A percentile compares a stretch with the other conserved stretches of the same genome.
phyloP scores from a whole-genome alignment of 1,284 basidiomycete genomes.

The Microbotryomycetes sp. region DNA sequence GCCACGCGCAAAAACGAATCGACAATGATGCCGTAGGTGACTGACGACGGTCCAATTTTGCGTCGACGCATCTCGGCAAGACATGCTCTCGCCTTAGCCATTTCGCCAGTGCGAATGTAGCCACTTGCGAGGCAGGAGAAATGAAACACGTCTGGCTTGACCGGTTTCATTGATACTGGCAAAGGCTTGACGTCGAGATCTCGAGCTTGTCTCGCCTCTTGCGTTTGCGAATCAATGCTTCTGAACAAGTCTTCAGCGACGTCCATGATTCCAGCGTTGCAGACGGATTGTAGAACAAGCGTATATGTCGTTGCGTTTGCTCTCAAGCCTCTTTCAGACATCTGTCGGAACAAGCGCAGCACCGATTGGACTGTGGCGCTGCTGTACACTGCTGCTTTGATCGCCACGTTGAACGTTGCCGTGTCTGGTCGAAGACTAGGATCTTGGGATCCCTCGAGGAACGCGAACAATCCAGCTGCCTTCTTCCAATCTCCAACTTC shows the following conservation, averaged over 20 bases:
- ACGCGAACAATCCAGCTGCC: slow-evolving; percentile 66
- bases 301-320: slow-evolving; percentile 67
- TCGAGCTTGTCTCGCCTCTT: not conserved
- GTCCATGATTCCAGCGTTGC: slow-evolving; percentile 63
- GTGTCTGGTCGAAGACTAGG: slow-evolving; percentile 36
- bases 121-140: slow-evolving; percentile 82
- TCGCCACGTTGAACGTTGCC: slow-evolving; percentile 63
- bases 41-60: slow-evolving; percentile 61
- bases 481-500: slow-evolving; percentile 72
- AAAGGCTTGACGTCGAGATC: slow-evolving; percentile 5
- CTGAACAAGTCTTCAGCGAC: slow-evolving; percentile 62
- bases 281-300: slow-evolving; percentile 74
- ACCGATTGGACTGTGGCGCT: slow-evolving; percentile 69
- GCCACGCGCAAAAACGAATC: slow-evolving; percentile 52
- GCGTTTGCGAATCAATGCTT: slow-evolving; percentile 53
- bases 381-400: slow-evolving; percentile 78
- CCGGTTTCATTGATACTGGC: slow-evolving; percentile 12
- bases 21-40: slow-evolving; percentile 68
- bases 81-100: slow-evolving; percentile 56
- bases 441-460: slow-evolving; percentile 49
- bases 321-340: slow-evolving; percentile 50
- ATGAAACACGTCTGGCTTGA: slow-evolving; percentile 50
- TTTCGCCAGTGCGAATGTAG: slow-evolving; percentile 58
- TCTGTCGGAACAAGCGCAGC: slow-evolving; percentile 56
- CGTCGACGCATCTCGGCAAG: slow-evolving; percentile 67